Evolutionary conservation across 495 filamentous ascomycete species (phyloP).

Genomic region (Neurospora intermedia): DNA sequence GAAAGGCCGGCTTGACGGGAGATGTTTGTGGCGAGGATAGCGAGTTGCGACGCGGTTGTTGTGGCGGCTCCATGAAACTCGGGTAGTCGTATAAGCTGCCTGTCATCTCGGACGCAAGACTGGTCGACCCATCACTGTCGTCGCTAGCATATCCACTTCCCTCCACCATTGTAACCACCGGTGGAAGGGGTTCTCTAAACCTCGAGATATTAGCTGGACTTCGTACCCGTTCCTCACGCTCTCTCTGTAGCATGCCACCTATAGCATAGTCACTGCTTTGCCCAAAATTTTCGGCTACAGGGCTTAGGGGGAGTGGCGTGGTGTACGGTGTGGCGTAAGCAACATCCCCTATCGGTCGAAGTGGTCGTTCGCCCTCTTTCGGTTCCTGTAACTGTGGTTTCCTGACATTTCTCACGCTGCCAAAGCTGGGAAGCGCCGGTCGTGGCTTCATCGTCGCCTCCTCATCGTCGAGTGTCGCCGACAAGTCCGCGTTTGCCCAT

Average conservation of each 20-base stretch:
- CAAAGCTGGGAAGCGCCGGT: slow-evolving; percentile 72
- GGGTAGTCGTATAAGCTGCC: neutral
- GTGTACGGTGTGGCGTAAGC: slow-evolving; percentile 10
- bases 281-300: slow-evolving; percentile 14
- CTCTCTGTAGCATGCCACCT: slow-evolving; percentile 40
- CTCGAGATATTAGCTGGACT: slow-evolving; percentile 35
- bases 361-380: slow-evolving; percentile 32
- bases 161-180: slow-evolving; percentile 55
- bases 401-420: slow-evolving; percentile 53
- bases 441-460: slow-evolving; percentile 66
- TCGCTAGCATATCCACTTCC: slow-evolving; percentile 47
- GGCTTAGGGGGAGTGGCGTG: slow-evolving; percentile 1
- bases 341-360: slow-evolving; percentile 33
- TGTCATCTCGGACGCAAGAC: neutral
- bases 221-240: slow-evolving; percentile 37
- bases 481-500: slow-evolving; percentile 29
- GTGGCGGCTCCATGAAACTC: neutral
- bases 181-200: slow-evolving; percentile 50
- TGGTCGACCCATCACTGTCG: slow-evolving; percentile 10
- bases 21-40: neutral
- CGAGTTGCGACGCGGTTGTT: neutral
- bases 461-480: slow-evolving; percentile 43
- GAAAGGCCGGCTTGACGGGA: neutral
- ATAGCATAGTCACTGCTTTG: slow-evolving; percentile 57
- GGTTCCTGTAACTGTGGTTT: slow-evolving; percentile 24